Base-by-base conservation (phyloP, 1,284 basidiomycete genomes). In the Cerrena zonata region DNA sequence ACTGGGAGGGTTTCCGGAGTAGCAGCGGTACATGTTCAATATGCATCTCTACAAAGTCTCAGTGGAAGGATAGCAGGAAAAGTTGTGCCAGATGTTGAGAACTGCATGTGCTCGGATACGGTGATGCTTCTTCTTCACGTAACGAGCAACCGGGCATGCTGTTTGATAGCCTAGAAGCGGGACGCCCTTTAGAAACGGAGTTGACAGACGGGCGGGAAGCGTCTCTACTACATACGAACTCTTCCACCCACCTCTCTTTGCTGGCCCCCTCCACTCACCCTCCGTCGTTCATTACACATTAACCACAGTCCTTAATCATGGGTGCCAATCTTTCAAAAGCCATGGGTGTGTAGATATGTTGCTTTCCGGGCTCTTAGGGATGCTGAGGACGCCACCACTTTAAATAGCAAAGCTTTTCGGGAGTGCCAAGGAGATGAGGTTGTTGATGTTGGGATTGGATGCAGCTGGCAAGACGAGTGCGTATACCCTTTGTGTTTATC, bases 391-490 rank as follows among this genome's bases (percentile, higher is more conserved):
- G 12, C 37, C 39, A 21, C 21, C 11, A 7, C 23, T 13, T 11
- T 30, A 36, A n/a, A 44, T 75, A 87, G 88, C 82, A 69, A 91
- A 89, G 76, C 81, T 99, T 67, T 98, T 99, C 69, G 94, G 95
- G 69, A 99, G 96, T 82, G n/a, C n/a, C n/a, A 97, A 94, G 82
- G 96, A 99, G 79, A 98, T 99, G 94, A 86, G 95, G 63, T 67
- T 89, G 67, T 70, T 89, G 65, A 89, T 89, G 94, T 76, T 97
- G 62, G 94, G 94, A 52, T 79, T 97, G 58, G 94, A 97, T 68
- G 94, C 94, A 49, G 94, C 94, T 50, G 94, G 94, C 66, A 97
- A 97, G 76, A 97, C 94, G 18, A 97, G 95, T 83, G 73, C 76
- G 78, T 73, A 40, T 12, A 24, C 15, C 7, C 5, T 24, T 22